Percentiles rank a stretch among this genome's conserved stretches.
Evolutionary conservation across 805 yeast species (phyloP).

Genomic region (Metschnikowia henanensis): DNA sequence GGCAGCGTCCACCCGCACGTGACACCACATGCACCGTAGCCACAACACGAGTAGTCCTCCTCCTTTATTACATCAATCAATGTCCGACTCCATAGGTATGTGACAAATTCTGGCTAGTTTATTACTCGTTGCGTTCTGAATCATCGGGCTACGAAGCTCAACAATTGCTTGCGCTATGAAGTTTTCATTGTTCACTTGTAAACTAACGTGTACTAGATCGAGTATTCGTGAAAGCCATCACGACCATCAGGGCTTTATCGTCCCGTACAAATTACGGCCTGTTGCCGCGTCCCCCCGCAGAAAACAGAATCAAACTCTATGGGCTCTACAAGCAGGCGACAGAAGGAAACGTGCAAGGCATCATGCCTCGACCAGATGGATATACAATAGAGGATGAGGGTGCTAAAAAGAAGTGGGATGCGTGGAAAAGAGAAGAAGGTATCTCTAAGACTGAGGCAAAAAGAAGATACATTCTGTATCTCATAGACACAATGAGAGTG

Average conservation of each 20-base stretch:
- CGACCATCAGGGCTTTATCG: slow-evolving; percentile 73
- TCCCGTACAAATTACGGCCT: slow-evolving; percentile 60
- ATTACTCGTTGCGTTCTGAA: too few relatives aligned
- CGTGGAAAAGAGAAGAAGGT: slow-evolving; percentile 80
- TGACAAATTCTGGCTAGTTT: background rate
- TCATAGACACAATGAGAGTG: slow-evolving; percentile 70
- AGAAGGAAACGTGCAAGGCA: slow-evolving; percentile 75
- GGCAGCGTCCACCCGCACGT: slow-evolving; percentile 10
- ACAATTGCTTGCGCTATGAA: too few relatives aligned
- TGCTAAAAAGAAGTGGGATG: slow-evolving; percentile 76
- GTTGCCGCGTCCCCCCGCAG: slow-evolving; percentile 76
- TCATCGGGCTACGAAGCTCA: too few relatives aligned
- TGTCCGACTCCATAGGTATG: slow-evolving; percentile 54
- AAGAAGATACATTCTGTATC: slow-evolving; percentile 60
- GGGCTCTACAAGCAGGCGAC: slow-evolving; percentile 90
- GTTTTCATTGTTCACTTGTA: background rate
- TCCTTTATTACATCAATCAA: slow-evolving; percentile 12
- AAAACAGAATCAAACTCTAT: slow-evolving; percentile 64
- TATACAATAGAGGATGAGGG: slow-evolving; percentile 60
- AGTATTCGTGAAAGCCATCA: slow-evolving; percentile 79
- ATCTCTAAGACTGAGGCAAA: slow-evolving; percentile 70
- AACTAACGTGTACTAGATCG: slow-evolving; percentile 49
- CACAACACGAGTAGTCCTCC: slow-evolving; percentile 2
- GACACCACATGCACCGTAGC: slow-evolving; percentile 1
- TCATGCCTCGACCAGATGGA: slow-evolving; percentile 68